Evolutionary conservation across 2,329 filamentous ascomycete species (phyloP).

Genomic region (Alternaria ventricosa): DNA sequence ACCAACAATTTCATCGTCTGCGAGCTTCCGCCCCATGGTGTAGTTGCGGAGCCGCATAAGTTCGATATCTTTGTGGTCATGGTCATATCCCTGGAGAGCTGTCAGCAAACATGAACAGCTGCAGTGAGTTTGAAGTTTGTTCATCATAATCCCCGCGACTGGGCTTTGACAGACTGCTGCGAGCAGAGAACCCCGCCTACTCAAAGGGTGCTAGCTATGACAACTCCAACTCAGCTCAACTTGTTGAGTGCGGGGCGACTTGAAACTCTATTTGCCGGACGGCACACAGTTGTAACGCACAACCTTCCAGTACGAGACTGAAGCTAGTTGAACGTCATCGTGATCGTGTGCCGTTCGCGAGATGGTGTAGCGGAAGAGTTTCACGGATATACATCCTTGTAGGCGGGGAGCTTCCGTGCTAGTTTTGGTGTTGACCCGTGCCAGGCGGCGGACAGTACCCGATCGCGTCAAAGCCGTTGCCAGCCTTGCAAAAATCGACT

Average conservation of each 20-base stretch:
- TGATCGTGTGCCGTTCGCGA: neutral
- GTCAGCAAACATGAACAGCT: constrained; percentile 27
- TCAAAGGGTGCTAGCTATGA: neutral
- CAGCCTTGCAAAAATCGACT: neutral
- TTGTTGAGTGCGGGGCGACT: constrained; percentile 8
- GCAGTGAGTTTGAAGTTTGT: neutral
- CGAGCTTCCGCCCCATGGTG: constrained; percentile 71
- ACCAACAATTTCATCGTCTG: constrained; percentile 68
- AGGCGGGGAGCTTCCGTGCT: neutral
- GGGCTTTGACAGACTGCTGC: neutral
- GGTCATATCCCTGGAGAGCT: constrained; percentile 69
- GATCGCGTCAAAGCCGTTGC: neutral
- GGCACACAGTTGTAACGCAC: constrained; percentile 8
- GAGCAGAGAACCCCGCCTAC: neutral
- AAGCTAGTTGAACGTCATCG: neutral
- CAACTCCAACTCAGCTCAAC: neutral
- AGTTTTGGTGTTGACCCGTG: constrained; percentile 3
- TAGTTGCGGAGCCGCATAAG: constrained; percentile 82
- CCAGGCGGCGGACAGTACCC: neutral
- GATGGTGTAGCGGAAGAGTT: neutral
- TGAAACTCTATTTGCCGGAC: constrained; percentile 11
- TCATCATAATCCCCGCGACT: neutral
- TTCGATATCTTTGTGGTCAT: constrained; percentile 78
- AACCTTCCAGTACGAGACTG: constrained; percentile 2
- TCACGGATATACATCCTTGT: neutral